Evolutionary conservation across 2,329 filamentous ascomycete species (phyloP).

Genomic region (Phyllosticta capitalensis): DNA sequence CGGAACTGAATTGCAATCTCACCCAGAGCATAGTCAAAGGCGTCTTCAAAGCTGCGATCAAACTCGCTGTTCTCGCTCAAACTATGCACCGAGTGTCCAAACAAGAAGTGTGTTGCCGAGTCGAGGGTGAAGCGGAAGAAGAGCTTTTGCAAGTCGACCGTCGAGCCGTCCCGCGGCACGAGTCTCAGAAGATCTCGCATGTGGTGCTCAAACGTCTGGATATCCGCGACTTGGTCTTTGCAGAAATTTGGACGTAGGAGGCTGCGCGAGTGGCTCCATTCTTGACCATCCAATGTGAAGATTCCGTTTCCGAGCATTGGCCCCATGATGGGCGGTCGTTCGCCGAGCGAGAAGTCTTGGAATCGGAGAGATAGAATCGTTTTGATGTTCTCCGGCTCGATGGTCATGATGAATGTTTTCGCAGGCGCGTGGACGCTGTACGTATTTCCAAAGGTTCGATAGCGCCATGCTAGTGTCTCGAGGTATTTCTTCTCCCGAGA

Average conservation of each 20-base stretch:
- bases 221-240: constrained; percentile 42
- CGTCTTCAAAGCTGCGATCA: not conserved
- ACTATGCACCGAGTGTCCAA: constrained; percentile 30
- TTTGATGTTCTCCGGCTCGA: constrained; percentile 41
- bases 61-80: not conserved
- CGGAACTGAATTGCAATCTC: not conserved
- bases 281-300: constrained; percentile 38
- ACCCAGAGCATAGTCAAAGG: not conserved
- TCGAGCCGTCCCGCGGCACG: constrained; percentile 43
- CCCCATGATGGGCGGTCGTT: constrained; percentile 19
- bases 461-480: not conserved
- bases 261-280: constrained; percentile 28
- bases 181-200: constrained; percentile 47
- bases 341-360: constrained; percentile 36
- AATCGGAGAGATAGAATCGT: constrained; percentile 35
- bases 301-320: constrained; percentile 30
- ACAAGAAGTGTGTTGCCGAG: constrained; percentile 39
- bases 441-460: not conserved
- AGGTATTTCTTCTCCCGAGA: not conserved
- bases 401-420: constrained; percentile 29
- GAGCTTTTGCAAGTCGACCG: constrained; percentile 29
- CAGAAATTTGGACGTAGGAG: constrained; percentile 46
- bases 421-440: constrained; percentile 16
- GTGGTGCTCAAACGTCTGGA: constrained; percentile 52
- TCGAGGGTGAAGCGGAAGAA: constrained; percentile 42